These are phyloP conservation scores for Brachypodium distachyon DNA, from an alignment of 202 grass and related monocot genomes.

Conservation along the genomic window DNA sequence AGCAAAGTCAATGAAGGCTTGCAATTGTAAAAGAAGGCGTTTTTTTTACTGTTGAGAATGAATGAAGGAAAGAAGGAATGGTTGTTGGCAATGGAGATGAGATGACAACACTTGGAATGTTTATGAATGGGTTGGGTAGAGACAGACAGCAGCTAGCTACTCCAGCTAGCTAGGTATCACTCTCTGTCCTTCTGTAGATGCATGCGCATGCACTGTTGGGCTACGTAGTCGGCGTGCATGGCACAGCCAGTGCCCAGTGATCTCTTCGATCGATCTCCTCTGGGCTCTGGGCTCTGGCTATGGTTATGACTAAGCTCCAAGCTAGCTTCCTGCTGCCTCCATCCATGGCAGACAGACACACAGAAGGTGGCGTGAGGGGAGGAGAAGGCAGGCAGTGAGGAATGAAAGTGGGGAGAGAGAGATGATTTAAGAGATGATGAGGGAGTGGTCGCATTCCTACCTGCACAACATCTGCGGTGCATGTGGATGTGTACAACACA, in stretches of 20 bases:
- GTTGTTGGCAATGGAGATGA: too few species aligned
- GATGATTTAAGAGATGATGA: constrained; percentile 72
- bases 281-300: too few species aligned
- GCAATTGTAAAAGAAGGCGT: too few species aligned
- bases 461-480: too few species aligned
- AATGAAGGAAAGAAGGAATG: background rate
- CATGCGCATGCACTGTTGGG: background rate
- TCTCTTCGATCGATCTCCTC: background rate
- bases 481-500: too few species aligned
- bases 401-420: constrained; percentile 10
- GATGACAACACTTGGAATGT: constrained; percentile 66
- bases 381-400: constrained; percentile 11
- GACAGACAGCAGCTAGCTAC: background rate
- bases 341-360: background rate
- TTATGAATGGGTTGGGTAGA: constrained; percentile 62
- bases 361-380: constrained; percentile 40
- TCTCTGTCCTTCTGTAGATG: background rate
- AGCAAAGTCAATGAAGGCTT: too few species aligned
- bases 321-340: background rate
- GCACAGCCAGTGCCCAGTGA: background rate
- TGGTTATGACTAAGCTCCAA: too few species aligned
- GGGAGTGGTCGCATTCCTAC: constrained; percentile 40
- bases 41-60: too few species aligned
- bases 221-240: constrained; percentile 19
- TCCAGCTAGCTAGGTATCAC: background rate